Base-by-base conservation (phyloP, 2,329 filamentous ascomycete species). In the Alternaria solani region DNA sequence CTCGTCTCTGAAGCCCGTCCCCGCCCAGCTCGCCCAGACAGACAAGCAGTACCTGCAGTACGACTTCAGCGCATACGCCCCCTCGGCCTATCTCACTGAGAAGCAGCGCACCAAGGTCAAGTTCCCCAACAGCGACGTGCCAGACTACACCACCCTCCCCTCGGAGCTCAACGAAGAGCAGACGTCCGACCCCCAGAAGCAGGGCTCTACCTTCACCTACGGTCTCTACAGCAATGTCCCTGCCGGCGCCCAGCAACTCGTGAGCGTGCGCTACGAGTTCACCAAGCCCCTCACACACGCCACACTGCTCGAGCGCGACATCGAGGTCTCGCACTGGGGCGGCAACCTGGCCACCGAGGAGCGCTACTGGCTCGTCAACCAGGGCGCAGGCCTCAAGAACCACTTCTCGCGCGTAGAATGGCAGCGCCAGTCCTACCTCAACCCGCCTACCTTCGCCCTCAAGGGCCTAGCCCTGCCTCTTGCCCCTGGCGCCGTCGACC, bases 61-160 rank as follows among this genome's bases (percentile, higher is more conserved):
- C 83, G 85, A 88, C 57, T 96, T 97, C 83, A 94, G 92, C 62
- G 91, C 91, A 67, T 97, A 96, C 80, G 87, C 85, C 47, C 90
- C 89, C 16, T 96, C 92, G 9, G 89, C 91, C 62, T 99, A 99
- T 82, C 82, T 86, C 18, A 97, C 93, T 14, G 79, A 87, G 72
- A 97, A 97, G 83, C 95, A 99, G 79, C 97, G 97, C 87, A 98
- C 95, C 39, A 97, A 98, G 81, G 81, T 99, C 81, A 97, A 97
- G 83, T 89, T 96, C 70, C 87, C 91, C 48, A 90, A 88, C 55
- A 82, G 86, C 65, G 89, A 92, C 70, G 86, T 97, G 28, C 91
- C 93, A 58, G 93, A 97, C 75, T 96, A 92, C 80, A 97, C 93
- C 55, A 89, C 87, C 65, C 85, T 96, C 18, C 84, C 86, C 20